Base-by-base conservation (phyloP, 371 early-diverging fungal species). In the Rhizopus delemar region DNA sequence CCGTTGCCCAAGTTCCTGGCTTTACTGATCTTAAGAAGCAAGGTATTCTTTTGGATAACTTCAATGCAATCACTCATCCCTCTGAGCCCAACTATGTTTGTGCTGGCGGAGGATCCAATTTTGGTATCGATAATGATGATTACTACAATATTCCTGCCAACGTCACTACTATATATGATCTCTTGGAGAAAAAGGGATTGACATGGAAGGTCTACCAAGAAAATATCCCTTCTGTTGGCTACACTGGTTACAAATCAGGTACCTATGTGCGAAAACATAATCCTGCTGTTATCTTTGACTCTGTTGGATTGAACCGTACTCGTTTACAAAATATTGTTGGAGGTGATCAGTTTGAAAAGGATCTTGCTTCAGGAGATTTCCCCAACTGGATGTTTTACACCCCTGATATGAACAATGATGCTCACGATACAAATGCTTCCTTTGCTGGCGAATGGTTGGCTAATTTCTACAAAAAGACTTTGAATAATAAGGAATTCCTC, bases 141-240 rank as follows among this genome's bases (percentile, higher is more conserved):
- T 70, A 62, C 38, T 58, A 66, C 46, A 64, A 56, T 13, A 61
- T 73, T 6, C 67, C 62, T 29, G 60, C 68, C 43, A 60, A 58
- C 34, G 38, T 66, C n/a, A 53, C 33, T 33, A 67, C 69, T 61
- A 66, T 88, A 16, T 85, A 73, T 48, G 86, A 86, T 59, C 73
- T 84, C 12, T 66, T 88, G 35, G 86, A 86, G 52, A 62, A 70
- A 32, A 83, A 77, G 66, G 75, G 77, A 6, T 56, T 85, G 46
- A 71, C 77, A 38, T 88, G 88, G 88, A 82, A 73, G 60, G 62
- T 77, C 16, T 88, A 86, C 60, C 73, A 80, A 57, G 86, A 88
- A 59, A 66, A 77, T 41, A 70, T 73, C 45, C 80, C 84, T 15
- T 74, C 75, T 35, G 68, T 57, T 54, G 73, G 86, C 62, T 71